Evolutionary conservation across 805 yeast species (phyloP), one percentile per base, ranked within the genome.

Genomic region (Ogataea angusta): DNA sequence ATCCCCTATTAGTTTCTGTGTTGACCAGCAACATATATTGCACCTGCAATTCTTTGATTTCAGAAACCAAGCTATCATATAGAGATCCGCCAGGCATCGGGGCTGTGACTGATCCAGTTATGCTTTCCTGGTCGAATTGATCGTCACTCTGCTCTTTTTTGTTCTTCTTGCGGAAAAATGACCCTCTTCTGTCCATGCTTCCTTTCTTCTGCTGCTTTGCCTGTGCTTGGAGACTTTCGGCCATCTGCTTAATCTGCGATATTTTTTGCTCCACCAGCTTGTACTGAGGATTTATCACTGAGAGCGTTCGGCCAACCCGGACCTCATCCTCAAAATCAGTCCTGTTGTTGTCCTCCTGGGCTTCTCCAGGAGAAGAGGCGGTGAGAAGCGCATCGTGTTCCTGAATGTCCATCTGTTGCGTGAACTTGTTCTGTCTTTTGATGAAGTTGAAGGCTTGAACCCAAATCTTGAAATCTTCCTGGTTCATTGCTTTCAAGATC

Each of bases 391-490:
- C n/a, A 23, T 34, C 30, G 18, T 33, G 23, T 4, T 40, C 35
- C 4, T 25, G 36, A 10, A 29, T 32, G 12, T 18, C 38, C 7
- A 14, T 16, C 6, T 30, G 12, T 24, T 32, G 48, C 51, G 25
- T 28, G 10, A 23, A 24, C 19, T 47, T 50, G 35, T 57, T 43
- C 36, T 52, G 53, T 29, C 51, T 64, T 57, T 59, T 76, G 37
- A 76, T 63, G 15, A 63, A 63, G 52, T 87, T 82, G 48, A 90
- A 75, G 2, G 95, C 95, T 38, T 79, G 73, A 10, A 84, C 76
- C 99, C 99, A 93, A 5, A 76, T 70, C 25, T 78, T 74, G 73
- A 88, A 93, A 48, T 85, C 90, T 6, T 72, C 68, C 9, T 64
- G 62, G 42, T 71, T 78, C 34, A 70, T 65, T 0, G 97, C 85